Evolutionary conservation across 2,329 filamentous ascomycete species (phyloP).

Genomic region (Xylariaceae sp.): DNA sequence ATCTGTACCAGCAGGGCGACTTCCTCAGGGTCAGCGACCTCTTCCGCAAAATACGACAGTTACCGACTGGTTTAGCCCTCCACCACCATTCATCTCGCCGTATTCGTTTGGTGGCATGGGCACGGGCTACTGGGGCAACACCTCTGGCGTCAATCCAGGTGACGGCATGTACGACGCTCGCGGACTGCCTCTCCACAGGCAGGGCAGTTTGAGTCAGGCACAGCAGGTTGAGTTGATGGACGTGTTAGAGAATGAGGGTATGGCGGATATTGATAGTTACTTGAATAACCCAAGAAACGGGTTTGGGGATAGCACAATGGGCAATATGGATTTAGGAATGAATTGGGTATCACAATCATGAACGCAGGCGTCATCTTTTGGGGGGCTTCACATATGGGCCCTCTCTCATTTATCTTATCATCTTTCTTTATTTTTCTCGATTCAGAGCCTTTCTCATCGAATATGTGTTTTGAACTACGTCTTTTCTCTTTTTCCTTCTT

Average conservation of each 20-base stretch:
- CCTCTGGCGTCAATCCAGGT: conserved; percentile 22
- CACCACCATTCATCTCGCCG: conserved; percentile 49
- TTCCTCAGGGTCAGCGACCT: conserved; percentile 37
- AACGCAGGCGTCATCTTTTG: conserved; percentile 6
- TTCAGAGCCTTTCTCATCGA: background rate
- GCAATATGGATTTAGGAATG: conserved; percentile 11
- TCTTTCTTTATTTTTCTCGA: background rate
- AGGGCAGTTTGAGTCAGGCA: conserved; percentile 68
- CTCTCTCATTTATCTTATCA: background rate
- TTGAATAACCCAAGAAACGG: conserved; percentile 41
- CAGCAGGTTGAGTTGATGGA: conserved; percentile 82
- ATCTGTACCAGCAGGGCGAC: conserved; percentile 35
- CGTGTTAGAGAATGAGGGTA: conserved; percentile 64
- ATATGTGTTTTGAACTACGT: background rate
- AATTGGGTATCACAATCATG: conserved; percentile 16
- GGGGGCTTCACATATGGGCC: background rate
- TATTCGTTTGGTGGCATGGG: conserved; percentile 44
- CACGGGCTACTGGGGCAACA: conserved; percentile 37
- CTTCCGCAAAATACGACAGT: conserved; percentile 39
- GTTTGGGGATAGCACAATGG: conserved; percentile 9
- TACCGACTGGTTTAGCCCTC: conserved; percentile 49
- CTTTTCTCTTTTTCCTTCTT: background rate
- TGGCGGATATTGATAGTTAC: conserved; percentile 57
- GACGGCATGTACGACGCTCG: conserved; percentile 25
- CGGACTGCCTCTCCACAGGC: conserved; percentile 43